Evolutionary conservation across 2,329 filamentous ascomycete species (phyloP).

Genomic region (Nothomitra cinnamomea): DNA sequence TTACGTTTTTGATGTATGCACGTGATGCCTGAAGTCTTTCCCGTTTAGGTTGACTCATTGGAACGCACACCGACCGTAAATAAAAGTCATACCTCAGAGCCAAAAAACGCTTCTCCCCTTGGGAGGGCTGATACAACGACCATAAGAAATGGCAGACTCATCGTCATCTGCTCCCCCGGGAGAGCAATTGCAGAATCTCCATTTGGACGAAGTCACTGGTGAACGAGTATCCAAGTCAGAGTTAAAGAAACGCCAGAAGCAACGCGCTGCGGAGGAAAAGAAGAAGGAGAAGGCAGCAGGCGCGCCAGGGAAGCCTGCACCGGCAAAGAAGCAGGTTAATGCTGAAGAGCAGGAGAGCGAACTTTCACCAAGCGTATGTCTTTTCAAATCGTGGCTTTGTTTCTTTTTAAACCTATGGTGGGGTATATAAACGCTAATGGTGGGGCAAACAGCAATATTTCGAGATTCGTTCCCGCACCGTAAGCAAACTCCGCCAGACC

Average conservation of each 20-base stretch:
- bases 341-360: constrained; percentile 52
- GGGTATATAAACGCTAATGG: not conserved
- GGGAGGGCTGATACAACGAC: not conserved
- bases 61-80: not conserved
- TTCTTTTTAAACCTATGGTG: constrained; percentile 7
- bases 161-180: not conserved
- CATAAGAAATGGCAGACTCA: not conserved
- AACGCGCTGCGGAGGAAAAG: constrained; percentile 68
- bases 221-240: constrained; percentile 69
- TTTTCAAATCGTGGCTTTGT: not conserved
- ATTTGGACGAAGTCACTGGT: constrained; percentile 84
- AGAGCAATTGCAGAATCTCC: constrained; percentile 37
- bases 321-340: constrained; percentile 42
- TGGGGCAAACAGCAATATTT: constrained; percentile 57
- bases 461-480: constrained; percentile 74
- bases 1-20: not conserved
- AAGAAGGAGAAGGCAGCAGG: constrained; percentile 74
- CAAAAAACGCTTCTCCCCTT: not conserved
- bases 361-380: constrained; percentile 51
- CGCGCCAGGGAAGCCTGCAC: constrained; percentile 39
- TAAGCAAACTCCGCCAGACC: constrained; percentile 58
- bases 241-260: constrained; percentile 93
- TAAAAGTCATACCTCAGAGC: not conserved
- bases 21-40: not conserved
- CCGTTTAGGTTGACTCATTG: not conserved